Evolutionary conservation across 1,284 basidiomycete species (phyloP), one percentile per base, ranked within the genome.

Genomic region (Lentinula novae-zelandiae): DNA sequence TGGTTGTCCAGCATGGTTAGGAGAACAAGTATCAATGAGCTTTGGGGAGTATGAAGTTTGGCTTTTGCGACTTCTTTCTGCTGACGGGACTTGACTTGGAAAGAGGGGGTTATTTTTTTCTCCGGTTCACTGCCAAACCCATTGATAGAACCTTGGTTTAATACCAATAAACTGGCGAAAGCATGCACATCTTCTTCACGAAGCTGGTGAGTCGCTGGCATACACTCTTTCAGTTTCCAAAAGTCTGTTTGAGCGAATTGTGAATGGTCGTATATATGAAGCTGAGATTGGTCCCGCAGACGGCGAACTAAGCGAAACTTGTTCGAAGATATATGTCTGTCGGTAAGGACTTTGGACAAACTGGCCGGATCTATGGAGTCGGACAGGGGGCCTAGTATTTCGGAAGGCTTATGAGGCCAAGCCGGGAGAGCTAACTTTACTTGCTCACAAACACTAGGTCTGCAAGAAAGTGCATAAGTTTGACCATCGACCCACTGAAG

Each of bases 211-310:
- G 66, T 66, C 1, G 76, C 61, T 2, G 88, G 88, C 44, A 95
- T 88, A 65, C 81, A 86, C 17, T 85, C 83, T 68, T 92, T 93
- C 67, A 96, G 75, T 42, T 84, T 81, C 93, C 93, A 96, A 70
- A 96, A 95, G 64, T 89, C 85, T 2, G 76, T 76, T 57, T 72
- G 74, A 2, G 82, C 74, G 62, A 91, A 91, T 31, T 77, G 75
- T 2, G 70, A 70, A 58, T 74, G 71, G 20, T 73, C 69, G 46
- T 81, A 78, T 8, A 73, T 67, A 5, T 71, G 71, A 13, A 71
- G 68, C 5, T 70, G 62, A 4, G 81, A 74, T 61, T 83, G 73
- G 15, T 83, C 79, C 2, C 76, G 75, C 31, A 93, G 73, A 39
- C 82, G 81, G 39, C 85, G 81, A 20, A 88, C 89, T n/a, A 92